Percentiles rank a stretch among this genome's conserved stretches.
Conservation (phyloP, 2,329 filamentous ascomycete species). For the Penicillium sp. region DNA sequence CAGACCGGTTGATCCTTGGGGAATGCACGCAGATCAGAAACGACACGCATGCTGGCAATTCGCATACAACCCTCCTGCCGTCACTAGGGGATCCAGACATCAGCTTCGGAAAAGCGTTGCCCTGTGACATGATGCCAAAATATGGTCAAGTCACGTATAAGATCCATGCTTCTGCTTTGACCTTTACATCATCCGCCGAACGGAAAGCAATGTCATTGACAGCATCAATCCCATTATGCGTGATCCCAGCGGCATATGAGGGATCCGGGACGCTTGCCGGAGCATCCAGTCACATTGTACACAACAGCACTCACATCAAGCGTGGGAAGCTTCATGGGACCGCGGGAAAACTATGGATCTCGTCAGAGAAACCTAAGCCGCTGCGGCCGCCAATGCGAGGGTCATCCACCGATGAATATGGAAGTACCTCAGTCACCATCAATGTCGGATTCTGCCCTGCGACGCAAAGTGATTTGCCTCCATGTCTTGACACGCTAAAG, state of each 20-base stretch:
- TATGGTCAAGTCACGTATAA: neutral
- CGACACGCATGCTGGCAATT: neutral
- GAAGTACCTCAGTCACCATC: neutral
- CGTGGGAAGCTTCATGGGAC: neutral
- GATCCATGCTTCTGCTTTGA: neutral
- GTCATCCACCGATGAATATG: neutral
- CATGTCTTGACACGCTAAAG: neutral
- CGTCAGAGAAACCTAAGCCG: neutral
- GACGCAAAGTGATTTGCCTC: neutral
- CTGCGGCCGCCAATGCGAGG: neutral
- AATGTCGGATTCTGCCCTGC: neutral
- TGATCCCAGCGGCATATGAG: neutral
- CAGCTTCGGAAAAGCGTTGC: neutral
- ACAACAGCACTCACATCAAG: neutral
- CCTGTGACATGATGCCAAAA: neutral
- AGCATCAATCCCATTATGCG: neutral
- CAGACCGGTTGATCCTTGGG: neutral
- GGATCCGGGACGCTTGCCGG: too few relatives aligned
- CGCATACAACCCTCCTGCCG: neutral
- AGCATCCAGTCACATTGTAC: neutral
- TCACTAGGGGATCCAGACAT: neutral
- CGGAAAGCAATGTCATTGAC: neutral
- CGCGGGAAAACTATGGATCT: neutral
- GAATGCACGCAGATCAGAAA: neutral
- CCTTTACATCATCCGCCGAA: neutral